Base-by-base conservation (phyloP, 2,329 filamentous ascomycete genomes). In the Stachybotrys elegans region DNA sequence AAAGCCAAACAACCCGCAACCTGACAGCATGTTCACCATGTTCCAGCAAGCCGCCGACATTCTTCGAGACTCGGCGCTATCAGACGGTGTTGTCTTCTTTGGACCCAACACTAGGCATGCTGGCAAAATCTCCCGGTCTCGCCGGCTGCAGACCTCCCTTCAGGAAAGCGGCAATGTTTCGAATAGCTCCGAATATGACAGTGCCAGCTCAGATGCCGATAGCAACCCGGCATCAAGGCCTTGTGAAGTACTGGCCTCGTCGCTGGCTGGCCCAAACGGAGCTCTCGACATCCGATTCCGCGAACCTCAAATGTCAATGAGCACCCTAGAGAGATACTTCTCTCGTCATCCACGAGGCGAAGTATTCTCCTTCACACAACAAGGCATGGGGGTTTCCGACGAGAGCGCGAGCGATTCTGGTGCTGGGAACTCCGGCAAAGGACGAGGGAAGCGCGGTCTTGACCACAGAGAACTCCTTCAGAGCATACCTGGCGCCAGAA, bases 401-500 rank as follows among this genome's bases (percentile, higher is more conserved):
- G 59, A 62, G 7, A 60, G 58, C 13, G 52, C 58, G 0, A 61
- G 57, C 21, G 58, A 62, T 5, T 19, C 4, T n/a, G 22, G 11
- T 16, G 22, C 22, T 13, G 38, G 29, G 5, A 29, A 14, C 17
- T 20, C 14, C 3, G 7, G 37, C 14, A 13, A 16, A 22, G 38
- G 27, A 22, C 52, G 53, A 4, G 49, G 46, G 7, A 52, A 37
- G 21, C 46, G 47, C 2, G 51, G 44, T 6, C 59, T 62, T 48
- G 60, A 62, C 14, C 61, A 59, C 20, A 52, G 44, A 13, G 63
- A 66, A 39, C 55, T 66, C 2, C 58, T 67, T 4, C 56, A 59
- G 14, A 56, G 54, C 43, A 57, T 67, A 2, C 57, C 61, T 0
- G 60, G 60, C 4, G 64, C 61, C 2, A 62, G 61, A 31, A 52